Conservation (phyloP, 1,139 yeast species). For the Ogataea hybrid region DNA sequence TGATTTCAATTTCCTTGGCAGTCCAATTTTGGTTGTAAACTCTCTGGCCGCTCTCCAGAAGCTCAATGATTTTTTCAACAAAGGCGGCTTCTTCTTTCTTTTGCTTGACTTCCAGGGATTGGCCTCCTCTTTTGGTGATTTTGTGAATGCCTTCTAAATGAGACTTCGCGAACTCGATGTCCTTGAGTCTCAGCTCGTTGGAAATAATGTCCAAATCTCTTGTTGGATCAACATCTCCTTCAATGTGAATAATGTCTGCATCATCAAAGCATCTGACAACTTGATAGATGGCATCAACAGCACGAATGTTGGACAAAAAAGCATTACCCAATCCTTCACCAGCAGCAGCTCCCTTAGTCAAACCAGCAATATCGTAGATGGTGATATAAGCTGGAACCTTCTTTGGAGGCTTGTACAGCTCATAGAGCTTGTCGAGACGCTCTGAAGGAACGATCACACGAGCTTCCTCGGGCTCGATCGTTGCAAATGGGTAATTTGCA, state of each 20-base stretch:
- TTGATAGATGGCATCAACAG: slow-evolving; percentile 97
- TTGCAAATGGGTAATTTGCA: slow-evolving; percentile 97
- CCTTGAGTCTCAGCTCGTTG: slow-evolving; percentile 93
- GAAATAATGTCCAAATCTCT: slow-evolving; percentile 92
- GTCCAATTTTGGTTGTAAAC: slow-evolving; percentile 91
- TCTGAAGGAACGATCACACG: slow-evolving; percentile 94
- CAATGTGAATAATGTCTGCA: slow-evolving; percentile 96
- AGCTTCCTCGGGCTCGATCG: slow-evolving; percentile 99
- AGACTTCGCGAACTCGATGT: slow-evolving; percentile 90
- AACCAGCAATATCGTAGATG: slow-evolving; percentile 95
- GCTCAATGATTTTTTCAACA: slow-evolving; percentile 70
- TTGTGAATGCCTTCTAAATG: slow-evolving; percentile 87
- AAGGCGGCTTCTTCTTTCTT: slow-evolving; percentile 88
- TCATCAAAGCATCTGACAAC: slow-evolving; percentile 98
- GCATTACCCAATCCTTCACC: slow-evolving; percentile 99
- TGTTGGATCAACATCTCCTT: slow-evolving; percentile 95
- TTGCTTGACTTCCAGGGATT: slow-evolving; percentile 90
- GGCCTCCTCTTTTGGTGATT: slow-evolving; percentile 91
- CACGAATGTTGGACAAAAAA: slow-evolving; percentile 94
- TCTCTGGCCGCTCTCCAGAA: slow-evolving; percentile 83
- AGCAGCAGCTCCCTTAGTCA: slow-evolving; percentile 94
- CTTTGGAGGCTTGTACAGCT: slow-evolving; percentile 47
- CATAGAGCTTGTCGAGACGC: slow-evolving; percentile 62
- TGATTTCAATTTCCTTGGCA: slow-evolving; percentile 82
- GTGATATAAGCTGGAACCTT: slow-evolving; percentile 94